phyloP scores from a whole-genome alignment of 1,284 basidiomycete species.

The Golubevia pallescens region DNA sequence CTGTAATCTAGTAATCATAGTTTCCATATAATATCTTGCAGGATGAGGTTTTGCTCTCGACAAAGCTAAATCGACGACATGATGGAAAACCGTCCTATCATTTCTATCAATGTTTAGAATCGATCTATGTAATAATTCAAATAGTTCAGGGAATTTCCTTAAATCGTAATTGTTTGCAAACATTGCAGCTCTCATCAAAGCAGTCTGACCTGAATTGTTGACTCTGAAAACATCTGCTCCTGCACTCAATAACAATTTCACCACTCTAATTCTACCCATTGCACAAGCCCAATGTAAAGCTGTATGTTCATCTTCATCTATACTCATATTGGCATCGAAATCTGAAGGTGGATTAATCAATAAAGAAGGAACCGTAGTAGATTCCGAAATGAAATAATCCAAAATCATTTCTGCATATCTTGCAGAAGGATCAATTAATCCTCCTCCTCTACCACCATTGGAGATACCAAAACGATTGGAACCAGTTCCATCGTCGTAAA shows the following conservation, averaged over 20 bases:
- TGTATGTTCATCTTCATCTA: constrained; percentile 98
- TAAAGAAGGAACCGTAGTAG: constrained; percentile 85
- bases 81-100: constrained; percentile 98
- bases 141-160: constrained; percentile 96
- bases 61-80: constrained; percentile 98
- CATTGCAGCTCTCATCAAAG: constrained; percentile 98
- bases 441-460: constrained; percentile 14
- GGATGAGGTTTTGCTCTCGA: constrained; percentile 97
- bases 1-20: constrained; percentile 83
- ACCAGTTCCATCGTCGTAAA: constrained; percentile 14
- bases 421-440: constrained; percentile 12
- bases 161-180: constrained; percentile 99
- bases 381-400: constrained; percentile 99
- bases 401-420: constrained; percentile 91
- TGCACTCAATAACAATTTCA: constrained; percentile 90
- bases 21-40: constrained; percentile 98
- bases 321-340: constrained; percentile 94
- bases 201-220: constrained; percentile 95
- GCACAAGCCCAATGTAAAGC: constrained; percentile 98
- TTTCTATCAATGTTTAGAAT: constrained; percentile 98
- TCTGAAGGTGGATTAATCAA: constrained; percentile 87
- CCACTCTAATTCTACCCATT: constrained; percentile 96
- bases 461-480: constrained; percentile 13
- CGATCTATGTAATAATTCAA: constrained; percentile 92
- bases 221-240: constrained; percentile 97